Conservation (phyloP, 2,329 filamentous ascomycete species). For the Trichoderma sp. region DNA sequence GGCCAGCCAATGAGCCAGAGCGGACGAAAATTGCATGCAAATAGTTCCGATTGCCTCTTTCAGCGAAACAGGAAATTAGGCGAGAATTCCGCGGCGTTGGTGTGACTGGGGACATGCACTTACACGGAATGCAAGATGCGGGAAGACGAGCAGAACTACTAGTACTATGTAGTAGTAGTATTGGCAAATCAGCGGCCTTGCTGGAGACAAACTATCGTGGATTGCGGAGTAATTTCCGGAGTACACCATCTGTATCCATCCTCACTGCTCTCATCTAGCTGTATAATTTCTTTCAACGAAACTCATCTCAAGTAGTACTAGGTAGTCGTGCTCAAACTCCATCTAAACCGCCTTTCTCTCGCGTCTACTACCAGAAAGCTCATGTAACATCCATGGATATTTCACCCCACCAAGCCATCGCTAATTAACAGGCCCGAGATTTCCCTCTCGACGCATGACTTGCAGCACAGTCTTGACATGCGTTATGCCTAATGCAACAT, state of each 20-base stretch:
- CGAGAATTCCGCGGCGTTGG: not conserved
- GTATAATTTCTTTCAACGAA: not conserved
- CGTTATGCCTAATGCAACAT: too few relatives aligned
- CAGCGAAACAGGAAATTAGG: not conserved
- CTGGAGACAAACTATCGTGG: not conserved
- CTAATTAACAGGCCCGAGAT: too few relatives aligned
- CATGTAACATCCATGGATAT: too few relatives aligned
- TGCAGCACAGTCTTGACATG: too few relatives aligned
- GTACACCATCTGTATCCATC: not conserved
- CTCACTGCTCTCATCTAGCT: not conserved
- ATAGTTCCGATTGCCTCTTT: conserved; percentile 11
- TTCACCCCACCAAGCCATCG: too few relatives aligned
- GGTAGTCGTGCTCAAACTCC: too few relatives aligned
- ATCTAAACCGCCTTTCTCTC: too few relatives aligned
- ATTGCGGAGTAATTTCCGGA: not conserved
- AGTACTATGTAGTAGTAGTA: not conserved
- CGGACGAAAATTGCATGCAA: not conserved
- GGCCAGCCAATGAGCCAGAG: not conserved
- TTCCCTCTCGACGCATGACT: too few relatives aligned
- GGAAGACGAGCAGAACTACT: not conserved
- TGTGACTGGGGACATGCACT: not conserved
- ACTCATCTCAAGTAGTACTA: too few relatives aligned
- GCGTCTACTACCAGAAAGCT: too few relatives aligned
- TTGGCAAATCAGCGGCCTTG: not conserved
- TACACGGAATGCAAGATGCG: not conserved